Conservation (phyloP, 2,329 filamentous ascomycete genomes). For the Botryosphaeria agaves region DNA sequence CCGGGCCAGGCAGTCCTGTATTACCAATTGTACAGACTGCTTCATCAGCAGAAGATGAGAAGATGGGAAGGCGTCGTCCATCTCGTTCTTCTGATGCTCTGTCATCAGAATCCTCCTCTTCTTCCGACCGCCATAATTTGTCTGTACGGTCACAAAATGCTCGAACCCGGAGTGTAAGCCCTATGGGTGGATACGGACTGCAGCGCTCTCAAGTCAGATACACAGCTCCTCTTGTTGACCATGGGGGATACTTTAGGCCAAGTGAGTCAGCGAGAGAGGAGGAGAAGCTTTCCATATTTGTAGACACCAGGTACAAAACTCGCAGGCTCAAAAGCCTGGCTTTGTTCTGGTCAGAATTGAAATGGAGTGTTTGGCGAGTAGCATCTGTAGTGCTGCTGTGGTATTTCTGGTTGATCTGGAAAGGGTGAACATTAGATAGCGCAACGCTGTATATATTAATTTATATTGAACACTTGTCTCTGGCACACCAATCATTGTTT, state of each 20-base stretch:
- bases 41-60: slow-evolving; percentile 12
- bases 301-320: slow-evolving; percentile 10
- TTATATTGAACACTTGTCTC: too few relatives aligned
- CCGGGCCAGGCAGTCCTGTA: slow-evolving; percentile 6
- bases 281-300: slow-evolving; percentile 11
- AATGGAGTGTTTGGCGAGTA: slow-evolving; percentile 43
- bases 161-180: slow-evolving; percentile 21
- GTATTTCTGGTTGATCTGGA: slow-evolving; percentile 51
- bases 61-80: slow-evolving; percentile 6
- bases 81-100: slow-evolving; percentile 6
- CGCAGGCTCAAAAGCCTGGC: slow-evolving; percentile 3
- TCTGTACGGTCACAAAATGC: slow-evolving; percentile 13
- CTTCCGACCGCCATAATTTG: slow-evolving; percentile 9
- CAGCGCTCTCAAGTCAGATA: slow-evolving; percentile 9
- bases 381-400: slow-evolving; percentile 43
- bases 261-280: slow-evolving; percentile 12
- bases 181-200: slow-evolving; percentile 14
- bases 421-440: slow-evolving; percentile 30
- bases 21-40: slow-evolving; percentile 11
- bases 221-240: slow-evolving; percentile 19
- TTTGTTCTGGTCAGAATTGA: slow-evolving; percentile 32
- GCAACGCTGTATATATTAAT: too few relatives aligned
- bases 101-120: slow-evolving; percentile 15
- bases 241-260: slow-evolving; percentile 22
- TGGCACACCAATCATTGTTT: too few relatives aligned